Evolutionary conservation across 331 rosid genomes (phyloP).

Genomic region (Arachis monticola): DNA sequence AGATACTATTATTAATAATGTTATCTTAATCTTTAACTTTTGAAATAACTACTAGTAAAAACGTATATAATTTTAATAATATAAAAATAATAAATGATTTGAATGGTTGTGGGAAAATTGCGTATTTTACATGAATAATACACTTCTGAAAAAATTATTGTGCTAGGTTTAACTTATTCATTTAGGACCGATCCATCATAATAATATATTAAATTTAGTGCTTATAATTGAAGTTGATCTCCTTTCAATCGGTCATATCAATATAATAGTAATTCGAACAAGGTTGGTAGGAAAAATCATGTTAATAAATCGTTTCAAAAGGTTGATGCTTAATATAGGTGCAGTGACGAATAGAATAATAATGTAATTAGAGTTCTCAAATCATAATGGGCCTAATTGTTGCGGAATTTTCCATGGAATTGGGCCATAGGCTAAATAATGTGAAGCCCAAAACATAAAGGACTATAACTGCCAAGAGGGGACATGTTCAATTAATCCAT

Average conservation of each 20-base stretch:
- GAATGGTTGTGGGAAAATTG: no score
- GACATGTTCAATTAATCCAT: no score
- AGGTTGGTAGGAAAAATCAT: constrained; percentile 10
- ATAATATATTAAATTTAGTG: not conserved
- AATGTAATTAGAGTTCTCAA: not conserved
- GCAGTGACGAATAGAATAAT: constrained; percentile 1
- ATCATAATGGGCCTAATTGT: not conserved
- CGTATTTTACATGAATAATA: no score
- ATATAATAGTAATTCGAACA: constrained; percentile 7
- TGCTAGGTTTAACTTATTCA: not conserved
- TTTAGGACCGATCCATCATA: no score
- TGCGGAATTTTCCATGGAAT: not conserved
- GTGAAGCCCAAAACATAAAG: no score
- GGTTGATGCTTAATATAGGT: constrained; percentile 13
- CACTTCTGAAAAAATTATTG: not conserved
- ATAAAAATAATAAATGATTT: no score
- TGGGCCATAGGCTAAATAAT: not conserved
- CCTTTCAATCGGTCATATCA: not conserved
- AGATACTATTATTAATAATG: no score
- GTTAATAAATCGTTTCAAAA: constrained; percentile 4
- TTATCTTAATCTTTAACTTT: no score
- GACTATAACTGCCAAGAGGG: no score
- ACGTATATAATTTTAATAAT: no score
- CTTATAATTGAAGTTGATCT: not conserved
- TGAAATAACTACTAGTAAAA: no score